Base-by-base conservation (phyloP, 768 basidiomycete genomes). In the Hydnomerulius pinastri region DNA sequence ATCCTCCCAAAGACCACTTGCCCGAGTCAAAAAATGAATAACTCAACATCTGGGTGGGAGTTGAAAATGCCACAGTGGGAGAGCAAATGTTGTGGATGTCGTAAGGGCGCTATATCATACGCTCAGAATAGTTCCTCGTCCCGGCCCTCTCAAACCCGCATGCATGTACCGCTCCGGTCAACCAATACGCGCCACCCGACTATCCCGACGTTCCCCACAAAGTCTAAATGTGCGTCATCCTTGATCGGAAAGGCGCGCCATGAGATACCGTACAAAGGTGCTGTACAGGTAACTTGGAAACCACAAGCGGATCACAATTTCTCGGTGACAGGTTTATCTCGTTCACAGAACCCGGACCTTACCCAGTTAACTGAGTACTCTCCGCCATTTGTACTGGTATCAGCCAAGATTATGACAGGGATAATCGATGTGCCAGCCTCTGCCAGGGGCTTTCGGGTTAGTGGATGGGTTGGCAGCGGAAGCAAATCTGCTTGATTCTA, bases 191-290 rank as follows among this genome's bases (percentile, higher is more conserved):
- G n/a, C 8, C n/a, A 23, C 8, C n/a, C 28, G 17, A 30, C 9
- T 13, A 27, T 36, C 29, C 28, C 24, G 25, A 13, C 29, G 7
- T 21, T 18, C 17, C 15, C 25, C 33, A 33, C 46, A 61, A 61
- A 60, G 54, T 53, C 49, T 57, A 50, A 60, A 50, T 51, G 55
- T 54, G 55, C 59, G 51, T 61, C 59, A 51, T 47, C 23, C 28
- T 60, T 46, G 51, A 50, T 53, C 50, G 40, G 51, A 24, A 15
- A 8, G 12, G 18, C 17, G 18, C 24, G n/a, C 17, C 46, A 18
- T 30, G 45, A 39, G 6, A 20, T 24, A 39, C 30, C 27, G n/a
- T 30, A 30, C 28, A 28, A 24, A 15, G 10, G 41, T 28, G 17
- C 33, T 47, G 33, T 24, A 21, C 8, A 11, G 33, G 27, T 21